Conservation (phyloP, 805 yeast genomes). For the Tetrapisispora iriomotensis region DNA sequence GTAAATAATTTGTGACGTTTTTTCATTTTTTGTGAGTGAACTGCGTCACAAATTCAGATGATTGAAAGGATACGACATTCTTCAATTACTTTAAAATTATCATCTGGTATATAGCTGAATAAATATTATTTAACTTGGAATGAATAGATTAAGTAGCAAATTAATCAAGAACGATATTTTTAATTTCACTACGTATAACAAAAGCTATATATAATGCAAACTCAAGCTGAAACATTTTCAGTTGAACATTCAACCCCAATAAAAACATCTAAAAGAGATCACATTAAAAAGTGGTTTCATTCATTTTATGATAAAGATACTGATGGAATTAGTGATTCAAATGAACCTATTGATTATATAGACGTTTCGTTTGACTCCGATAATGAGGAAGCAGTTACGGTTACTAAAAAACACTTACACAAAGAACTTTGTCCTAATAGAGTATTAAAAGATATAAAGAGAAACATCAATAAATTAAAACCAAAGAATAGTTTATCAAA, state of each 20-base stretch:
- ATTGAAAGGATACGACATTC: no score
- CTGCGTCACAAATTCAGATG: no score
- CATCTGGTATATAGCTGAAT: no score
- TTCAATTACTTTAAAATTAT: no score
- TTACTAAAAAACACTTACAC: background rate
- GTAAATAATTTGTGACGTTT: no score
- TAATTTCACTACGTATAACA: background rate
- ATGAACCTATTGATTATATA: background rate
- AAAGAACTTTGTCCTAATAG: background rate
- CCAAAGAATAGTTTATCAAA: background rate
- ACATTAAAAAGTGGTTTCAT: constrained; percentile 1
- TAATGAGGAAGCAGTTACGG: background rate
- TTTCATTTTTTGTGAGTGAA: no score
- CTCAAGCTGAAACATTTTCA: background rate
- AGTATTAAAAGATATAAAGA: background rate
- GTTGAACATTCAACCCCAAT: background rate
- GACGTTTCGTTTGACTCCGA: background rate
- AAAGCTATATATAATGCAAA: background rate
- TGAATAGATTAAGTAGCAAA: background rate
- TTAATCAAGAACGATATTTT: background rate
- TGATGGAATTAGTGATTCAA: background rate
- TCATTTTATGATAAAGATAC: background rate
- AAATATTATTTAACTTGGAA: no score
- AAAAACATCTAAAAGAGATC: background rate
- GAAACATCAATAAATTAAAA: background rate